Percentiles rank a stretch among this genome's conserved stretches.
These are phyloP conservation scores for Blastomyces percursus DNA, from an alignment of 2,329 filamentous ascomycete species.

Conservation along the genomic window DNA sequence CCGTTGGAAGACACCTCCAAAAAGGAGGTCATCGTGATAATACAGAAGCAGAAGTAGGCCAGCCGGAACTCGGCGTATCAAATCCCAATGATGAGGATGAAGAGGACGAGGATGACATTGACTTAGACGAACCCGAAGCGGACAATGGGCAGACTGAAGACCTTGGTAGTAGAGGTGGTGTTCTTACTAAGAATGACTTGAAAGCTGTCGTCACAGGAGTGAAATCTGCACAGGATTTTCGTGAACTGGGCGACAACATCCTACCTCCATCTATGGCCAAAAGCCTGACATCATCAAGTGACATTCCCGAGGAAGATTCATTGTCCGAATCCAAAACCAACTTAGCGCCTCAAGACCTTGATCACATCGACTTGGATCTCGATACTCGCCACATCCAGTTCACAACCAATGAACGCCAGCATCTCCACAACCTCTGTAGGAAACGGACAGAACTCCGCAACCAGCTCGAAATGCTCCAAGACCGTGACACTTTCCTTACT, in stretches of 20 bases:
- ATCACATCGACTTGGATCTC: slow-evolving; percentile 10
- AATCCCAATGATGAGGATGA: slow-evolving; percentile 18
- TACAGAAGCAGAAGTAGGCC: slow-evolving; percentile 16
- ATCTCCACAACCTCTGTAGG: slow-evolving; percentile 10
- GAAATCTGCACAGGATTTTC: slow-evolving; percentile 31
- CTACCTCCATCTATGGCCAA: slow-evolving; percentile 23
- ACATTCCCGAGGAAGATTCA: not conserved
- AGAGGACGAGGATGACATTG: slow-evolving; percentile 18
- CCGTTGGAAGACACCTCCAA: slow-evolving; percentile 14
- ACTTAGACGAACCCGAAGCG: slow-evolving; percentile 14
- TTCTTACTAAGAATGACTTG: slow-evolving; percentile 33
- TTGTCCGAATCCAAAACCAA: not conserved
- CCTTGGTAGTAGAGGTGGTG: slow-evolving; percentile 34
- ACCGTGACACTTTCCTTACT: slow-evolving; percentile 33
- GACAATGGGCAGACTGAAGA: slow-evolving; percentile 20
- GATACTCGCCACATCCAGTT: slow-evolving; percentile 12
- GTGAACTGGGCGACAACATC: slow-evolving; percentile 31
- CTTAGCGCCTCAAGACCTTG: not conserved
- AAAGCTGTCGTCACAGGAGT: slow-evolving; percentile 31
- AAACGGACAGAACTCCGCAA: slow-evolving; percentile 13
- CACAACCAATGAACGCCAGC: slow-evolving; percentile 14
- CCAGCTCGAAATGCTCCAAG: slow-evolving; percentile 32
- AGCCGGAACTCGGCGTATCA: slow-evolving; percentile 9
- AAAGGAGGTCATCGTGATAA: slow-evolving; percentile 19
- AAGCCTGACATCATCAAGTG: slow-evolving; percentile 14